Base-by-base conservation (phyloP, 768 basidiomycete species). In the Kwoniella pini region DNA sequence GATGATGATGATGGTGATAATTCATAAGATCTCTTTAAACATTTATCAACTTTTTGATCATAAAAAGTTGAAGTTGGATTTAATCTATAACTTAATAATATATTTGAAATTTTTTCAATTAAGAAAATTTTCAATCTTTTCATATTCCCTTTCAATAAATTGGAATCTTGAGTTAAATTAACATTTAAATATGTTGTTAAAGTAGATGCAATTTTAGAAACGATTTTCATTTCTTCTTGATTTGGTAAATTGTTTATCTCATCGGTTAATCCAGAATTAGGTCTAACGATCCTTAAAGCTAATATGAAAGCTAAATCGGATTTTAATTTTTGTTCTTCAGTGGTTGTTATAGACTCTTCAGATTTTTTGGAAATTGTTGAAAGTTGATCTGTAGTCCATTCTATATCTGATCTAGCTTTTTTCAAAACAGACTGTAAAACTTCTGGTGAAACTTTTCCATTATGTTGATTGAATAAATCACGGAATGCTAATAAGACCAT, bases 401-500 rank as follows among this genome's bases (percentile, higher is more conserved):
- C 53, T 28, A 66, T 59, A 27, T 58, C 55, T n/a, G 24, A 3
- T 36, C 50, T 56, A 49, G 64, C 55, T 30, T 19, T 36, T 10
- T 24, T 15, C 12, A 60, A 26, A n/a, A 21, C 26, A 7, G 27
- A n/a, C 7, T 45, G 24, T 7, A 60, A n/a, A 19, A 31, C 31
- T 26, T 48, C 31, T 11, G 19, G 7, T 33, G 45, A 26, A 27
- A 50, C 19, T 26, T 38, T 52, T 49, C 62, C 33, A 42, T 58
- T 39, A 17, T 46, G 40, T 17, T 48, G 26, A 11, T 48, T 33
- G 44, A 66, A 52, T 65, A 91, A 84, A 72, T 91, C 88, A 40
- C 89, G 85, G 75, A 86, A 91, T 21, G 91, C 85, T 70, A 92
- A 81, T 33, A 90, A 81, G 67, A 91, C 85, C 85, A 92, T 87